Percentiles rank a stretch among this genome's conserved stretches.
These are phyloP conservation scores for Lactifluus pinguis DNA, from an alignment of 768 basidiomycete genomes.

Conservation along the genomic window DNA sequence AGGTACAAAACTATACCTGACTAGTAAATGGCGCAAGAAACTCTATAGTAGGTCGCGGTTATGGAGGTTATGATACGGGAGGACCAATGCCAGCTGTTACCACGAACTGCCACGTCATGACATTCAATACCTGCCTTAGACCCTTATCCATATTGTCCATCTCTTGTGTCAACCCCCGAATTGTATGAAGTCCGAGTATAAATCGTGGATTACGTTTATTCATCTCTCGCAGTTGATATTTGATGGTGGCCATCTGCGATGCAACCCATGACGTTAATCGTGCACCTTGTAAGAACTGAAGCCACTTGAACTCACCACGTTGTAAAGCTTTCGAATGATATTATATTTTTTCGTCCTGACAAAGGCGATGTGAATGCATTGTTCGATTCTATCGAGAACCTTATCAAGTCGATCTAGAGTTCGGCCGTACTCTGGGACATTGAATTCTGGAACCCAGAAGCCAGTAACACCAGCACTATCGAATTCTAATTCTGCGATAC, in stretches of 20 bases:
- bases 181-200: conserved; percentile 15
- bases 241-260: conserved; percentile 5
- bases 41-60: not conserved
- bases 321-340: too few species aligned
- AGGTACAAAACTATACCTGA: too few species aligned
- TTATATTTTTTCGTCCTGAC: too few species aligned
- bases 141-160: conserved; percentile 12
- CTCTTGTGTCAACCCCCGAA: conserved; percentile 16
- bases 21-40: not conserved
- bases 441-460: not conserved
- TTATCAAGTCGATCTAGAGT: not conserved
- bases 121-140: not conserved
- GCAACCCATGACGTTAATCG: not conserved
- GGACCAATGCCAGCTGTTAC: not conserved
- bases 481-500: not conserved
- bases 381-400: too few species aligned
- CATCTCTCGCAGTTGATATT: conserved; percentile 9
- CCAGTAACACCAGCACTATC: not conserved
- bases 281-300: not conserved
- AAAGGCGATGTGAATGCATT: too few species aligned
- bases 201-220: conserved; percentile 9
- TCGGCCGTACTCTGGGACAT: conserved; percentile 6
- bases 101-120: not conserved
- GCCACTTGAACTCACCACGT: too few species aligned
- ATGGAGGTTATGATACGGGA: not conserved